These are phyloP conservation scores for Cyclostephanos tholiformis DNA, from an alignment of 108 stramenopile species.

Conservation along the genomic window DNA sequence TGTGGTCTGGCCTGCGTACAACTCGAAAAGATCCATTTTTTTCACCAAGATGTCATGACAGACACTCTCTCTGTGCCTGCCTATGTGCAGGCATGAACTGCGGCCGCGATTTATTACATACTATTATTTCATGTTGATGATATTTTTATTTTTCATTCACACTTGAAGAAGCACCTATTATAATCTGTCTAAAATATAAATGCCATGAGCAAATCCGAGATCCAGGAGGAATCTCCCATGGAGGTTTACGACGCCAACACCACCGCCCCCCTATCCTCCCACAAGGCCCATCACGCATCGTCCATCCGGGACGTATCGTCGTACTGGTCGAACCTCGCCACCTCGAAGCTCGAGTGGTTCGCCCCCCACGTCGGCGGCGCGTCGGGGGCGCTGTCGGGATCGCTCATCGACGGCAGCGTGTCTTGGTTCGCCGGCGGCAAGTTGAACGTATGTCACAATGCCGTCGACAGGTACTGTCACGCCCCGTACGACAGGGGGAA, in stretches of 20 bases:
- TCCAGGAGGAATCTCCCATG: conserved; percentile 1
- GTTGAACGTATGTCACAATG: conserved; percentile 86
- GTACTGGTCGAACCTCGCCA: conserved; percentile 74
- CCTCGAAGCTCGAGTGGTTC: conserved; percentile 71
- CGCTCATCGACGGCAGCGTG: conserved; percentile 64
- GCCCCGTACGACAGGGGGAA: conserved; percentile 55
- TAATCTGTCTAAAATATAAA: too few species aligned
- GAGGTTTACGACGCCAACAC: conserved; percentile 38
- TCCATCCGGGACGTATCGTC: conserved; percentile 57
- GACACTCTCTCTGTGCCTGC: too few species aligned
- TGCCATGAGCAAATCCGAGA: background rate
- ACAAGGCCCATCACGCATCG: conserved; percentile 57
- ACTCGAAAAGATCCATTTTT: too few species aligned
- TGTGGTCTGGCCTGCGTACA: too few species aligned
- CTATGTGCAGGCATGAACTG: too few species aligned
- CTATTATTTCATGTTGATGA: too few species aligned
- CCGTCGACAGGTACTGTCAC: conserved; percentile 78
- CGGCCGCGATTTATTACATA: too few species aligned
- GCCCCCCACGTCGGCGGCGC: conserved; percentile 51
- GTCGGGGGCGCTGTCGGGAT: conserved; percentile 46
- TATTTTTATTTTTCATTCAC: too few species aligned
- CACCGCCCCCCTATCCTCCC: conserved; percentile 43
- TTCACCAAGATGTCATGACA: too few species aligned
- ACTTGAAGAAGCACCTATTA: too few species aligned
- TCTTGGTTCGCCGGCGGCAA: conserved; percentile 85